Conservation (phyloP, 2,329 filamentous ascomycete genomes). For the Pseudocercospora eumusae region DNA sequence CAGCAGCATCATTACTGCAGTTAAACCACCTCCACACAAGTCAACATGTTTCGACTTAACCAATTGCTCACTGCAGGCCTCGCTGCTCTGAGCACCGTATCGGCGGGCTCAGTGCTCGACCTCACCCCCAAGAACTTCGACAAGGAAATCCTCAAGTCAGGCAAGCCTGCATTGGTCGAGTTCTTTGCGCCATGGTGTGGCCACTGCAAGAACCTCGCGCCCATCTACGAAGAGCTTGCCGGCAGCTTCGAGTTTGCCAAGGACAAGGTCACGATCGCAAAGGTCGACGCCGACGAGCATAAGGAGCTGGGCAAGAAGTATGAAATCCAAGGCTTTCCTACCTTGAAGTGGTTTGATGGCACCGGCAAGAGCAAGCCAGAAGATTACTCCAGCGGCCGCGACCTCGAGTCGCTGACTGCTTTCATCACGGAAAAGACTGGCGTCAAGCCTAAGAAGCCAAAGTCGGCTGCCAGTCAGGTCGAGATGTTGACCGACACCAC, state of each 20-base stretch:
- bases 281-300: slow-evolving; percentile 93
- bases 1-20: background rate
- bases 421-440: slow-evolving; percentile 89
- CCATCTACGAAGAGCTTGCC: slow-evolving; percentile 89
- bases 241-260: slow-evolving; percentile 70
- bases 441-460: slow-evolving; percentile 74
- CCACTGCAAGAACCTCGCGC: slow-evolving; percentile 97
- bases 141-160: slow-evolving; percentile 80
- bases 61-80: slow-evolving; percentile 43
- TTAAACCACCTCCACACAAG: slow-evolving; percentile 12
- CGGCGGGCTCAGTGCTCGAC: slow-evolving; percentile 81
- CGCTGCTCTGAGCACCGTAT: slow-evolving; percentile 47
- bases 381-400: slow-evolving; percentile 84
- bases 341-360: slow-evolving; percentile 96
- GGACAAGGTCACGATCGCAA: slow-evolving; percentile 81
- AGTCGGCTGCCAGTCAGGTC: slow-evolving; percentile 71
- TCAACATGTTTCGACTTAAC: slow-evolving; percentile 49
- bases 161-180: slow-evolving; percentile 93
- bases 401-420: slow-evolving; percentile 77
- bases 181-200: slow-evolving; percentile 99
- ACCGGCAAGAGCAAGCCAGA: slow-evolving; percentile 75
- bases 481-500: slow-evolving; percentile 75
- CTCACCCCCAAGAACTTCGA: slow-evolving; percentile 91
- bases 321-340: slow-evolving; percentile 91
- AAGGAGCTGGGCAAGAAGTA: slow-evolving; percentile 81